These are phyloP conservation scores for Linnemannia exigua DNA, from an alignment of 192 early-diverging fungal genomes.

Conservation along the genomic window DNA sequence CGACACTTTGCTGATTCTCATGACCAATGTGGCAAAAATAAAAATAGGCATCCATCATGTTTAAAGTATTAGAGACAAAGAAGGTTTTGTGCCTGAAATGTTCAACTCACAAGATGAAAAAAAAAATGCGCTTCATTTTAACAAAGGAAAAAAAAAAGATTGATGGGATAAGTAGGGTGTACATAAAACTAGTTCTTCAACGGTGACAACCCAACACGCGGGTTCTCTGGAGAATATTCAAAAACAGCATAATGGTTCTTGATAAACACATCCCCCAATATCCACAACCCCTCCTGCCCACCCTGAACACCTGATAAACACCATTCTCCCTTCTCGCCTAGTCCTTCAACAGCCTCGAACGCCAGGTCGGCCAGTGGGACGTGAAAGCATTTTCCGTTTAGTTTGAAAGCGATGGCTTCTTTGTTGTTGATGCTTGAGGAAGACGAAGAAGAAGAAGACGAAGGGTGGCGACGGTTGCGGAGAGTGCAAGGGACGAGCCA, in stretches of 20 bases:
- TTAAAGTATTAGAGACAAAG: too few relatives aligned
- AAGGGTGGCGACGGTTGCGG: not conserved
- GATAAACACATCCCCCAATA: constrained; percentile 76
- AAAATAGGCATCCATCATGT: too few relatives aligned
- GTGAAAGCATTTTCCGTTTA: constrained; percentile 43
- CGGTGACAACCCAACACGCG: constrained; percentile 69
- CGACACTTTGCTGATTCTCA: too few relatives aligned
- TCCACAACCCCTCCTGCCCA: constrained; percentile 39
- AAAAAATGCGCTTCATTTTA: too few relatives aligned
- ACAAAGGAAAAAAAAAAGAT: too few relatives aligned
- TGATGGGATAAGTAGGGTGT: too few relatives aligned
- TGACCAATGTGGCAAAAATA: too few relatives aligned
- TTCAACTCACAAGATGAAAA: too few relatives aligned
- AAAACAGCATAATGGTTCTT: constrained; percentile 75
- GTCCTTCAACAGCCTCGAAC: constrained; percentile 15
- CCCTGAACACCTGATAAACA: constrained; percentile 45
- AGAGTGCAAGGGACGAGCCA: constrained; percentile 20
- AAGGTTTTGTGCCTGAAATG: too few relatives aligned
- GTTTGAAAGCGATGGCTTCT: constrained; percentile 32
- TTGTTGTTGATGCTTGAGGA: too few relatives aligned
- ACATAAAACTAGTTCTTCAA: constrained; percentile 1
- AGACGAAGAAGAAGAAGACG: not conserved
- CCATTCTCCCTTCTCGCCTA: not conserved
- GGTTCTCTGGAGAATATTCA: constrained; percentile 57
- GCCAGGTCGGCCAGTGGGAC: constrained; percentile 50